A percentile compares a stretch with the other conserved stretches of the same genome.
phyloP scores from a whole-genome alignment of 495 filamentous ascomycete genomes.

The Podospora fimiseda region DNA sequence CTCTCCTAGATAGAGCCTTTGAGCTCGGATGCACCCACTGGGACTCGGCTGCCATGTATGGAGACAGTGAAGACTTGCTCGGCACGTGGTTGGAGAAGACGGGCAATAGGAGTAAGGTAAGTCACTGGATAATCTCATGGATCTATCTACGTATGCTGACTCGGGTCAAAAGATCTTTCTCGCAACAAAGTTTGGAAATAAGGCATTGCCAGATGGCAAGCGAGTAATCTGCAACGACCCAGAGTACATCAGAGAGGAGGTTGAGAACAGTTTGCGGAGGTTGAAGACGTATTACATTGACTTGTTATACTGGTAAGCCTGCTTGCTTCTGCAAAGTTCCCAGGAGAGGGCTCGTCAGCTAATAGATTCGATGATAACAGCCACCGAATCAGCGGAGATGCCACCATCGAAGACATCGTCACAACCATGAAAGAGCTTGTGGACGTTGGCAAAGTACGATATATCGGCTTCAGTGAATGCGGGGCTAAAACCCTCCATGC shows the following conservation, averaged over 20 bases:
- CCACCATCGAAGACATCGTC: slow-evolving; percentile 37
- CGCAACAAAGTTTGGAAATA: slow-evolving; percentile 56
- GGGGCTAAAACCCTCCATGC: slow-evolving; percentile 64
- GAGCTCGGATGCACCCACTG: slow-evolving; percentile 45
- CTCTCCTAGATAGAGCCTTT: slow-evolving; percentile 15
- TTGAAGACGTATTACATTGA: slow-evolving; percentile 68
- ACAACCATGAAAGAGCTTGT: slow-evolving; percentile 26
- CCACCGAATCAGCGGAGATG: slow-evolving; percentile 58
- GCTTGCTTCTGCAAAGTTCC: too few species aligned
- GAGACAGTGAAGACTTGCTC: slow-evolving; percentile 57
- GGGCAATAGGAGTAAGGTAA: slow-evolving; percentile 55
- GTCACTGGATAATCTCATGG: too few species aligned
- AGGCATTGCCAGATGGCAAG: slow-evolving; percentile 34
- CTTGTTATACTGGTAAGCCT: slow-evolving; percentile 77
- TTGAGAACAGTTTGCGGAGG: slow-evolving; percentile 48
- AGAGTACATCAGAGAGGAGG: slow-evolving; percentile 59
- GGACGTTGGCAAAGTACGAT: slow-evolving; percentile 62
- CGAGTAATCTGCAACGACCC: slow-evolving; percentile 53
- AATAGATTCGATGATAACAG: too few species aligned
- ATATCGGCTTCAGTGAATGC: slow-evolving; percentile 69
- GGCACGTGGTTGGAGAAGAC: slow-evolving; percentile 59
- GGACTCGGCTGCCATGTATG: slow-evolving; percentile 78
- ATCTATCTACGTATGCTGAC: too few species aligned
- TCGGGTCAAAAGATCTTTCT: slow-evolving; percentile 62
- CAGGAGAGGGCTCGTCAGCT: too few species aligned